Evolutionary conservation across 1,139 yeast genomes (phyloP).

Genomic region (Candida dubliniensis): DNA sequence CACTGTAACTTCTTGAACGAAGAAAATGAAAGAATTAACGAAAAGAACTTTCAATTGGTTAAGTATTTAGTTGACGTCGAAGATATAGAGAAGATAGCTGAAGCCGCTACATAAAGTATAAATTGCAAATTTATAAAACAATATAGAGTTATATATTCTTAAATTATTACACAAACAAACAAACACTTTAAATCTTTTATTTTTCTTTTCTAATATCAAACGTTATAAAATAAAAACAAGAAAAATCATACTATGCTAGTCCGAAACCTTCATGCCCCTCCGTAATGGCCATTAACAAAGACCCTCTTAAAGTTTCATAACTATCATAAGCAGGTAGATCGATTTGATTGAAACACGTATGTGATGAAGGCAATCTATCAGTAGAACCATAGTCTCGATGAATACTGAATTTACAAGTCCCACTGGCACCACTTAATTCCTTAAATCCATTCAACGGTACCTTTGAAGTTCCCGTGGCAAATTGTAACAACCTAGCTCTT

Average conservation of each 20-base stretch:
- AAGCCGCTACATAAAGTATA: conserved; percentile 3
- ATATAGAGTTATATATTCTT: conserved; percentile 1
- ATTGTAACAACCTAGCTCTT: conserved; percentile 88
- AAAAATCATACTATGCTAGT: conserved; percentile 45
- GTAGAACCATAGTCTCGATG: conserved; percentile 86
- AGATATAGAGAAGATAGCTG: conserved; percentile 26
- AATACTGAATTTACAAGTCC: conserved; percentile 82
- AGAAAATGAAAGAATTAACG: conserved; percentile 44
- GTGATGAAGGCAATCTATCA: conserved; percentile 91
- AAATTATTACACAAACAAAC: background rate
- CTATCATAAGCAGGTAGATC: conserved; percentile 92
- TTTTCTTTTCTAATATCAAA: background rate
- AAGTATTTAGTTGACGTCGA: conserved; percentile 30
- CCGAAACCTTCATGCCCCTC: conserved; percentile 99
- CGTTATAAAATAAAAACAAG: background rate
- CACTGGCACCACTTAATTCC: conserved; percentile 85
- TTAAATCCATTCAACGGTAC: conserved; percentile 95
- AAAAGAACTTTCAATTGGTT: conserved; percentile 29
- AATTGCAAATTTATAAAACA: background rate
- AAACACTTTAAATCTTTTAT: too few relatives aligned
- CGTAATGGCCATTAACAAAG: conserved; percentile 79
- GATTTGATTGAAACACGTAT: conserved; percentile 93
- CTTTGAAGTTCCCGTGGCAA: conserved; percentile 96
- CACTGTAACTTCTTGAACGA: conserved; percentile 58
- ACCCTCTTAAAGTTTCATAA: conserved; percentile 80